Percentiles rank a stretch among this genome's conserved stretches.
Conservation (phyloP, 352 stramenopile genomes). For the Phytophthora citrophthora region DNA sequence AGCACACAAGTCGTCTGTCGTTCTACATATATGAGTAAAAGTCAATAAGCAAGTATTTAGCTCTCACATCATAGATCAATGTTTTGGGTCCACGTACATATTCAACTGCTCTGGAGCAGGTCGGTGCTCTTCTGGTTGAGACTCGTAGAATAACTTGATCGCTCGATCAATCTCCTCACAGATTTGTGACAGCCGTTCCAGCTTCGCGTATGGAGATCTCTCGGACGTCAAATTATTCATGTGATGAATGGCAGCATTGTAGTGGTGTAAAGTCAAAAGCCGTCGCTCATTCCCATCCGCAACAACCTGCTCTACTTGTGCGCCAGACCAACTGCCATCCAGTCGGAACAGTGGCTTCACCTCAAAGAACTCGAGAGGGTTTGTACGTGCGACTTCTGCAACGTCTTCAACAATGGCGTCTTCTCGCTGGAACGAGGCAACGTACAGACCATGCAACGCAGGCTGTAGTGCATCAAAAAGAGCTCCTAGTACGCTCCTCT, state of each 20-base stretch:
- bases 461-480: slow-evolving; percentile 74
- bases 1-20: slow-evolving; percentile 51
- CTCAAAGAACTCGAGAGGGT: slow-evolving; percentile 44
- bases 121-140: slow-evolving; percentile 12
- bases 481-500: slow-evolving; percentile 54
- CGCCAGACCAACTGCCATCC: slow-evolving; percentile 50
- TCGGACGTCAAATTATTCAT: slow-evolving; percentile 55
- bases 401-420: slow-evolving; percentile 48
- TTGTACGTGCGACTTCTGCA: slow-evolving; percentile 32
- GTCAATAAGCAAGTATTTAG: background rate
- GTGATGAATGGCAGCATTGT: slow-evolving; percentile 42
- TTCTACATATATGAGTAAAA: slow-evolving; percentile 23
- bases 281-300: slow-evolving; percentile 32
- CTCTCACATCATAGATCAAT: no score
- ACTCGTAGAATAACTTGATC: slow-evolving; percentile 53
- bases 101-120: slow-evolving; percentile 39
- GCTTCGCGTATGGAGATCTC: slow-evolving; percentile 64
- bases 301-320: background rate
- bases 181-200: slow-evolving; percentile 45
- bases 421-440: slow-evolving; percentile 55
- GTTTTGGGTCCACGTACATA: slow-evolving; percentile 29
- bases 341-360: slow-evolving; percentile 57
- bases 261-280: slow-evolving; percentile 43
- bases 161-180: slow-evolving; percentile 52
- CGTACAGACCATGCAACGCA: slow-evolving; percentile 62